Conservation (phyloP, 2,329 filamentous ascomycete genomes). For the Plenodomus biglobosus region DNA sequence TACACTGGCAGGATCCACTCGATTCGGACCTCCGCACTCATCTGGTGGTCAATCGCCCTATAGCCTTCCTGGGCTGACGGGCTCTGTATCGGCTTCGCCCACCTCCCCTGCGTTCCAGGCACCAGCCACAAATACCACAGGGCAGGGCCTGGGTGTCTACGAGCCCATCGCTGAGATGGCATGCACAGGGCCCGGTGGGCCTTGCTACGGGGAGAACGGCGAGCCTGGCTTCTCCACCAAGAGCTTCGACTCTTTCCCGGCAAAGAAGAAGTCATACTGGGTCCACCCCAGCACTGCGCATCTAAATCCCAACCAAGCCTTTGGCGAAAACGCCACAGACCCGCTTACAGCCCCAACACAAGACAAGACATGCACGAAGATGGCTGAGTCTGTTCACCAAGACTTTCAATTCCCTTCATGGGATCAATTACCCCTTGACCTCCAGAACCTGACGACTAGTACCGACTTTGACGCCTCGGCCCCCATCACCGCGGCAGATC, state of each 20-base stretch:
- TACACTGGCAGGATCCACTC: slow-evolving; percentile 26
- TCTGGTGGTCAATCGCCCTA: slow-evolving; percentile 18
- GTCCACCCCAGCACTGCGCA: slow-evolving; percentile 4
- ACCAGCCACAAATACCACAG: slow-evolving; percentile 9
- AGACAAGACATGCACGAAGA: slow-evolving; percentile 4
- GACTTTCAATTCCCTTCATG: slow-evolving; percentile 32
- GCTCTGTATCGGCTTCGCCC: slow-evolving; percentile 17
- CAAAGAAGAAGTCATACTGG: slow-evolving; percentile 12
- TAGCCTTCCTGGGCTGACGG: slow-evolving; percentile 17
- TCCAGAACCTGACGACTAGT: slow-evolving; percentile 28
- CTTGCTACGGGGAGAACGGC: slow-evolving; percentile 28
- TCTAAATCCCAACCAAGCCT: background rate
- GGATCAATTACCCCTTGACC: slow-evolving; percentile 29
- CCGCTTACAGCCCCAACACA: background rate
- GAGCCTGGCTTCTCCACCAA: slow-evolving; percentile 18
- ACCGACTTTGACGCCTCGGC: slow-evolving; percentile 18
- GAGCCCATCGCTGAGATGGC: slow-evolving; percentile 25
- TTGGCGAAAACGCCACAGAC: background rate
- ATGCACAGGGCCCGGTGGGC: slow-evolving; percentile 15
- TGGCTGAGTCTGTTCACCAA: slow-evolving; percentile 2
- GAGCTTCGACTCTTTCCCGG: slow-evolving; percentile 2
- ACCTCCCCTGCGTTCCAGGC: slow-evolving; percentile 17
- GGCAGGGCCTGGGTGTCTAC: slow-evolving; percentile 9
- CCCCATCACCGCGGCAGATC: slow-evolving; percentile 10
- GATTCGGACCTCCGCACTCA: slow-evolving; percentile 13